phyloP scores from a whole-genome alignment of 139 green algal genomes.

The Chlamydomonas asymmetrica region DNA sequence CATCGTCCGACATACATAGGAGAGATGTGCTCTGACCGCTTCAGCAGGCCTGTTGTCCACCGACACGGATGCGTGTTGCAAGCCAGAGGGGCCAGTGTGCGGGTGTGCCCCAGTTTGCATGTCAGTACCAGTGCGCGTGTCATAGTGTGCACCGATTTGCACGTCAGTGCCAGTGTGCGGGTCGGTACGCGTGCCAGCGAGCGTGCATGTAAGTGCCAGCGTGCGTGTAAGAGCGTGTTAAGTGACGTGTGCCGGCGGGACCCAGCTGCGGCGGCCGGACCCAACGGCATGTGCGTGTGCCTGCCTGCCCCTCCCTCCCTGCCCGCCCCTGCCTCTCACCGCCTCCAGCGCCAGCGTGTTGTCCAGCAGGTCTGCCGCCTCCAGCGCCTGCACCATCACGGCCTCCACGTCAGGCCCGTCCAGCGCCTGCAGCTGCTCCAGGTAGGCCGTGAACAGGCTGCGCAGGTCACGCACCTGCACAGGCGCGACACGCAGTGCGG shows the following conservation, averaged over 20 bases:
- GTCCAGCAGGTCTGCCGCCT: constrained; percentile 47
- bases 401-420: constrained; percentile 39
- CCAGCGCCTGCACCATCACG: constrained; percentile 41
- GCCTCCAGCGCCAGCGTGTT: constrained; percentile 34
- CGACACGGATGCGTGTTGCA: too few relatives aligned
- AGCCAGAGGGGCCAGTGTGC: too few relatives aligned
- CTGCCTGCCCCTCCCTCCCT: background rate
- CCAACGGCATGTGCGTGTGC: background rate
- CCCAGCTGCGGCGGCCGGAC: background rate
- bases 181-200: too few relatives aligned
- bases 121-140: too few relatives aligned
- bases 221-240: background rate
- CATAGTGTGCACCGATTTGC: background rate
- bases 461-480: constrained; percentile 46
- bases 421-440: constrained; percentile 46
- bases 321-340: constrained; percentile 1
- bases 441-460: constrained; percentile 47
- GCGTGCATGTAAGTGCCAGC: background rate
- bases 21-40: too few relatives aligned
- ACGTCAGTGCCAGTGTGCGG: too few relatives aligned
- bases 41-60: too few relatives aligned
- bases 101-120: too few relatives aligned
- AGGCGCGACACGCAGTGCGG: too few relatives aligned
- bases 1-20: background rate
- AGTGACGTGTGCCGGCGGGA: background rate